Evolutionary conservation across 176 grass and related monocot genomes (phyloP), one percentile per base, ranked within the genome.

Genomic region (Pharus latifolius): DNA sequence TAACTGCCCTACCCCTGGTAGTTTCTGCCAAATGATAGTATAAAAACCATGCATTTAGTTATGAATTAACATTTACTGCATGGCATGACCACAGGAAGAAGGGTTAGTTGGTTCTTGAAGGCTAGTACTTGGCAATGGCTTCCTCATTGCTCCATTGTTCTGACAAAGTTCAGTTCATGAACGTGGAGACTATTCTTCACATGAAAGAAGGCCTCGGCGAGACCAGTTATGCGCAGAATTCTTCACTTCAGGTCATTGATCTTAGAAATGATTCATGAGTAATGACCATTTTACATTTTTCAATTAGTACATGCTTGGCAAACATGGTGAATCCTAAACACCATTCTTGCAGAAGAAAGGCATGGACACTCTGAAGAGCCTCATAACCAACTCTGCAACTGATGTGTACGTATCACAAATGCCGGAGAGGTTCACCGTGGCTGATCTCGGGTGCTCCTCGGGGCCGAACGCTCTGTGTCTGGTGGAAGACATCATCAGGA

Each of bases 201-300:
- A 99, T 99, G 95, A 99, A 91, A 44, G 87, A 78, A 81, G 95
- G 95, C 4, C 62, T 91, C 17, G 95, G 85, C 67, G 95, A 99
- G 78, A 88, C 73, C 49, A 94, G 90, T 69, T 99, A 99, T 82
- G 90, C 90, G 13, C 90, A 84, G 77, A 99, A 99, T 73, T 99
- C 90, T 2, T 94, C 90, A 43, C 90, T 99, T 69, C 95, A 99
- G 89, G 93, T 87, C 15, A 38, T 17, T 19, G 0, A 17, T 6
- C 6, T 59, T 65, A 11, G 24, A 17, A 35, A 29, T 35, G 45
- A n/a, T n/a, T n/a, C n/a, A n/a, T n/a, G n/a, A n/a, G n/a, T n/a
- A n/a, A 50, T 20, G 0, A 35, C 31, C 30, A 48, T 37, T 64
- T 43, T 55, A 35, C 31, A 22, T 38, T 37, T 64, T 43, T 55